These are phyloP conservation scores for Peronospora farinosa DNA, from an alignment of 352 stramenopile genomes.

Conservation along the genomic window DNA sequence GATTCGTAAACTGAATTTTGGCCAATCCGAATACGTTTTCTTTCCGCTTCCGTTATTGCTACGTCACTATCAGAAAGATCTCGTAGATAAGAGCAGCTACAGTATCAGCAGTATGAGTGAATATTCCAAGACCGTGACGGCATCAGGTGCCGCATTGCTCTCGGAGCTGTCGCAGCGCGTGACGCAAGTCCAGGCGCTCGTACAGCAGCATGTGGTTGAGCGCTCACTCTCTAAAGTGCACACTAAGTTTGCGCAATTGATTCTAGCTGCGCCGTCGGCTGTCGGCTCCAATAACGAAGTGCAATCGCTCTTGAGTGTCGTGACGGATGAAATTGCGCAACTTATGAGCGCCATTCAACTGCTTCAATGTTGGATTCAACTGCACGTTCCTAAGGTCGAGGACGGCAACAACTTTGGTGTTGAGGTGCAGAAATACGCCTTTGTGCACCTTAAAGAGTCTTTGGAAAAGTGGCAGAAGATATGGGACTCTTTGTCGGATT, in stretches of 20 bases:
- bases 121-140: slow-evolving; percentile 40
- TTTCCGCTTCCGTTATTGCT: not conserved
- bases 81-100: slow-evolving; percentile 3
- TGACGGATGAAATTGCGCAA: slow-evolving; percentile 51
- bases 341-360: slow-evolving; percentile 40
- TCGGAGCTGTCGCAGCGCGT: slow-evolving; percentile 43
- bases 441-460: slow-evolving; percentile 60
- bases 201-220: slow-evolving; percentile 42
- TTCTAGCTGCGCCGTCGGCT: slow-evolving; percentile 26
- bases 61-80: slow-evolving; percentile 35
- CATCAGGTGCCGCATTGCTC: slow-evolving; percentile 38
- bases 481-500: slow-evolving; percentile 69
- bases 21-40: not conserved
- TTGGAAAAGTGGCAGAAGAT: slow-evolving; percentile 66
- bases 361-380: slow-evolving; percentile 67
- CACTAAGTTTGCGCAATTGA: slow-evolving; percentile 29
- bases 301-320: slow-evolving; percentile 31
- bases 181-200: slow-evolving; percentile 36
- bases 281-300: slow-evolving; percentile 41
- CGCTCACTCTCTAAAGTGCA: slow-evolving; percentile 38
- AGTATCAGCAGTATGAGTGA: slow-evolving; percentile 36
- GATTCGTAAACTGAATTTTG: slow-evolving; percentile 1
- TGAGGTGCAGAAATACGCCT: slow-evolving; percentile 77
- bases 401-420: slow-evolving; percentile 87
- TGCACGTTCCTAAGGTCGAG: slow-evolving; percentile 67